Conservation (phyloP, 2,329 filamentous ascomycete genomes). For the Drechslerella dactyloides region DNA sequence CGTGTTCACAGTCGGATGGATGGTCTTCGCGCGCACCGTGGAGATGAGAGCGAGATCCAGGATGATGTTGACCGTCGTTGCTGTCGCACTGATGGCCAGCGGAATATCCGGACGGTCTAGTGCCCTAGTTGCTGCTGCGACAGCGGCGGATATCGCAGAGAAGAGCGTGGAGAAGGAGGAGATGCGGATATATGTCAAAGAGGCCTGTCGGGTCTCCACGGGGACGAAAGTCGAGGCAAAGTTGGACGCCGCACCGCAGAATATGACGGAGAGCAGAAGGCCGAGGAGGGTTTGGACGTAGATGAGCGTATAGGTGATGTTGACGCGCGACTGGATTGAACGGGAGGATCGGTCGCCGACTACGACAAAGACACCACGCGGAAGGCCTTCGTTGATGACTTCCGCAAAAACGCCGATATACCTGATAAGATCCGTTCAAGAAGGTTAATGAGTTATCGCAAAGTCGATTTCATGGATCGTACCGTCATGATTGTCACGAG, state of each 20-base stretch:
- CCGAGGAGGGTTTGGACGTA: conserved; percentile 68
- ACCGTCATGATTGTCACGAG: not conserved
- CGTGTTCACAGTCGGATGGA: conserved; percentile 67
- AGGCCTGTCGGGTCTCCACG: conserved; percentile 63
- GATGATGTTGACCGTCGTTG: conserved; percentile 71
- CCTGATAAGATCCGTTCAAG: conserved; percentile 59
- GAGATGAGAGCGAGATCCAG: conserved; percentile 72
- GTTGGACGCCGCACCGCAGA: conserved; percentile 63
- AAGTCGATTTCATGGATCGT: not conserved
- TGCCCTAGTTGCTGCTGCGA: conserved; percentile 68
- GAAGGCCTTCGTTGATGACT: conserved; percentile 75
- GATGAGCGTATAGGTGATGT: conserved; percentile 69
- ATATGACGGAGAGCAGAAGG: conserved; percentile 66
- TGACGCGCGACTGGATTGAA: conserved; percentile 62
- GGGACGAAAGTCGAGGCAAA: conserved; percentile 71
- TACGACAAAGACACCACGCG: conserved; percentile 70
- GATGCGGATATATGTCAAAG: conserved; percentile 70
- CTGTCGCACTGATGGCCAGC: conserved; percentile 68
- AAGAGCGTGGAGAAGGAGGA: conserved; percentile 68
- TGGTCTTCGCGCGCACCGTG: conserved; percentile 64
- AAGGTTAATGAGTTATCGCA: too few relatives aligned
- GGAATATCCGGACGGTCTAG: conserved; percentile 73
- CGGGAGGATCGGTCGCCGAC: conserved; percentile 70
- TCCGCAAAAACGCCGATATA: conserved; percentile 73
- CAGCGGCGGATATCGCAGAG: conserved; percentile 69